Conservation (phyloP, 2,329 filamentous ascomycete species). For the Aspergillus felis region DNA sequence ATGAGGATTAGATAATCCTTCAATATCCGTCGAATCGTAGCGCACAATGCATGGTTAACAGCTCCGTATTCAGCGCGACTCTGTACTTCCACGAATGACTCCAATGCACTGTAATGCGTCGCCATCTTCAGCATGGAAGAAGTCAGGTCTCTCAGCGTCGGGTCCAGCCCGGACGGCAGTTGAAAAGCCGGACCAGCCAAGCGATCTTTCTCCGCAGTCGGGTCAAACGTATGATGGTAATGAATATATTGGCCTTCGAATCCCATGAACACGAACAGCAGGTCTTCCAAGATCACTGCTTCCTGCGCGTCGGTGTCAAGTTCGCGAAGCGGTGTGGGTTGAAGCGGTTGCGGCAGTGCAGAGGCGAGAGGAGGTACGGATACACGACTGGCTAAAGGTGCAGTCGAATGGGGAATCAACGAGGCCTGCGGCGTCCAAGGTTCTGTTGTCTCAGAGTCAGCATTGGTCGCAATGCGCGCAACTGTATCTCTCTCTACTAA, state of each 20-base stretch:
- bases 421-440: constrained; percentile 78
- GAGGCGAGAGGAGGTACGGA: constrained; percentile 60
- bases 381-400: constrained; percentile 68
- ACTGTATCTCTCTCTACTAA: constrained; percentile 16
- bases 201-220: constrained; percentile 78
- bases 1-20: constrained; percentile 93
- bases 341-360: constrained; percentile 64
- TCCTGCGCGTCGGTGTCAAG: constrained; percentile 80
- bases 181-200: constrained; percentile 77
- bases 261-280: constrained; percentile 95
- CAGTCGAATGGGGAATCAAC: constrained; percentile 64
- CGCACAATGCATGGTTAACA: constrained; percentile 93
- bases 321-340: constrained; percentile 64
- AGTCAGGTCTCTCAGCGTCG: constrained; percentile 83
- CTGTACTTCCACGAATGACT: constrained; percentile 91
- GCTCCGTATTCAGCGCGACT: constrained; percentile 89
- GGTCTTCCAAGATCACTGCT: constrained; percentile 78
- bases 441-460: constrained; percentile 25
- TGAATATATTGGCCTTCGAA: constrained; percentile 97
- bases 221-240: constrained; percentile 78
- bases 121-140: constrained; percentile 89
- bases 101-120: constrained; percentile 85
- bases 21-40: constrained; percentile 84
- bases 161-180: constrained; percentile 79
- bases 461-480: constrained; percentile 2